Evolutionary conservation across 2,329 filamentous ascomycete genomes (phyloP), one percentile per base, ranked within the genome.

Genomic region (Scytalidium lignicola): DNA sequence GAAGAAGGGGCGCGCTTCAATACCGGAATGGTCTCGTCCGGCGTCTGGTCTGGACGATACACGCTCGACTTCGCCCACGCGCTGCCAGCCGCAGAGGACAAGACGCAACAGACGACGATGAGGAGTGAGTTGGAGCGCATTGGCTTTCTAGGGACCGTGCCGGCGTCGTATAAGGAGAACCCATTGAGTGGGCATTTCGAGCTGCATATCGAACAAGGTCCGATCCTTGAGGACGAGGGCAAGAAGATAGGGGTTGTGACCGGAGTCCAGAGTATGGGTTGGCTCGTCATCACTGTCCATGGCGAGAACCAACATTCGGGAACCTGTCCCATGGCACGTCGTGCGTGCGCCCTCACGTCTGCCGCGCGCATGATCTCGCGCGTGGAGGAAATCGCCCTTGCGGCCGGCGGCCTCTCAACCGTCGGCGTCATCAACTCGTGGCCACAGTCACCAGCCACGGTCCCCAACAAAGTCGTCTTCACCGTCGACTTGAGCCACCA

Each of bases 161-260:
- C 75, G 2, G 76, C 76, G 13, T 79, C 72, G 47, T 74, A 82
- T 64, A 70, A 74, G 52, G 69, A 74, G 39, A 76, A 74, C 3
- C 84, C 84, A 0, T 79, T 88, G 68, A 83, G 78, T 0, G 86
- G 85, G 0, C 86, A 90, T 63, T 90, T 90, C 59, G 86, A 90
- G 65, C 73, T 91, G 10, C 87, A 91, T 61, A 90, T 91, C 47
- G 88, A 93, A 63, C 88, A 93, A 62, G 86, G 86, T 0, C 86
- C 86, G 0, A 77, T 87, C 19, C 74, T 92, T 1, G 81, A 90
- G 58, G 74, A 75, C 13, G 71, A 76, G 26, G 67, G 73, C 26
- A 74, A 81, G 57, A 80, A 81, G 47, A 74, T 90, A 40, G 82
- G 83, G 18, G 74, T 88, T 7, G 86, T 90, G 12, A 75, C 76